Evolutionary conservation across 257 asterid genomes (phyloP).

Genomic region (Anisodus tanguticus): DNA sequence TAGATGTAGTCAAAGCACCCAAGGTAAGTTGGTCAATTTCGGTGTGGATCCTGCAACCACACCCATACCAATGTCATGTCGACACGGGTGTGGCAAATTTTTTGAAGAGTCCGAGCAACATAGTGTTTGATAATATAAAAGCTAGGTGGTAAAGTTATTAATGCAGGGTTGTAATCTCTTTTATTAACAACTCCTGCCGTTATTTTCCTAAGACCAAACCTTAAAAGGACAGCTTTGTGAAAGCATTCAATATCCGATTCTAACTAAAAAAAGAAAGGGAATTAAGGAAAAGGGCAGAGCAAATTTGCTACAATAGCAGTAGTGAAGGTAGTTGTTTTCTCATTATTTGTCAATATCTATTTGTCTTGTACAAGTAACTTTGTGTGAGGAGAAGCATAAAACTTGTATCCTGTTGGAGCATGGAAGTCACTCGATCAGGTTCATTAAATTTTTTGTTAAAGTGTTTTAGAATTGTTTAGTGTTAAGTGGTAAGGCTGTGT

Average conservation of each 20-base stretch:
- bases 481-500: too few species aligned
- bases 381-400: background rate
- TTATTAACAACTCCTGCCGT: background rate
- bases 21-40: background rate
- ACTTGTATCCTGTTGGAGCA: slow-evolving; percentile 17
- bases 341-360: background rate
- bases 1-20: background rate
- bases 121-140: background rate
- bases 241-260: background rate
- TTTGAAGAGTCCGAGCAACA: background rate
- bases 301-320: background rate
- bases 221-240: background rate
- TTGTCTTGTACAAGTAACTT: background rate
- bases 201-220: background rate
- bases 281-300: background rate
- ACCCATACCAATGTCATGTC: background rate
- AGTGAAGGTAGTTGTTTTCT: background rate
- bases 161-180: background rate
- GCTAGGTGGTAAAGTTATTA: background rate
- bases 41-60: background rate
- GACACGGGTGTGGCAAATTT: background rate
- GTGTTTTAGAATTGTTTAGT: background rate
- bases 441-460: background rate
- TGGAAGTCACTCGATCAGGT: background rate
- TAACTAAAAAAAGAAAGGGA: background rate